phyloP scores from a whole-genome alignment of 176 grass and related monocot genomes.

The Juncus inflexus region DNA sequence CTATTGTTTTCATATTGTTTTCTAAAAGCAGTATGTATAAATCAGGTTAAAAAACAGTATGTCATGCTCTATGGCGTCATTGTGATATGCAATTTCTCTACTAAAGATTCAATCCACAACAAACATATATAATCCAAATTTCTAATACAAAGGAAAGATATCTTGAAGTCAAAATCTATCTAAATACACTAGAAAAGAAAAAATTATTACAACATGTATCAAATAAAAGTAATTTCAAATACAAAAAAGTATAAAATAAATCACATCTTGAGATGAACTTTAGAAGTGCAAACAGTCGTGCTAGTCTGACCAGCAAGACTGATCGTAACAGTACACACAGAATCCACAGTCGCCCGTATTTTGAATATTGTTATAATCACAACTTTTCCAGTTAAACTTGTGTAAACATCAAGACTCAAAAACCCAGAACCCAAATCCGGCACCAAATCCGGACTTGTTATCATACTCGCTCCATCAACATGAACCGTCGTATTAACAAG shows the following conservation, averaged over 20 bases:
- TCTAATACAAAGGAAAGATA: not conserved
- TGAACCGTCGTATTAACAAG: conserved; percentile 23
- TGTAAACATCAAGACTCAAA: conserved; percentile 22
- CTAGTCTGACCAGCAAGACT: not conserved
- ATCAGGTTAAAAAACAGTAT: too few species aligned
- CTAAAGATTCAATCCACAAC: conserved; percentile 1
- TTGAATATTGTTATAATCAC: conserved; percentile 21
- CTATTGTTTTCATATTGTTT: too few species aligned
- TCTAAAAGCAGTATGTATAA: too few species aligned
- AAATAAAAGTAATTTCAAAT: not conserved
- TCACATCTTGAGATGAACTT: conserved; percentile 19
- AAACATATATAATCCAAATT: not conserved
- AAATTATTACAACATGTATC: too few species aligned
- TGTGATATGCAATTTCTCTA: too few species aligned
- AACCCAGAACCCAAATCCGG: conserved; percentile 28
- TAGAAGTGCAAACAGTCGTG: conserved; percentile 7
- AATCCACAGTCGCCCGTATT: not conserved
- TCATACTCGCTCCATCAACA: conserved; percentile 39
- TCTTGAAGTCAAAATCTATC: not conserved
- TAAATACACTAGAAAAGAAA: not conserved
- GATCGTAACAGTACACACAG: conserved; percentile 18
- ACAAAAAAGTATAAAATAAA: not conserved
- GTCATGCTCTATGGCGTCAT: too few species aligned
- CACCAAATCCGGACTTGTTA: conserved; percentile 35
- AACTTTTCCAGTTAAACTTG: conserved; percentile 29